These are phyloP conservation scores for Tulasnella calospora DNA, from an alignment of 768 basidiomycete species.

Conservation along the genomic window DNA sequence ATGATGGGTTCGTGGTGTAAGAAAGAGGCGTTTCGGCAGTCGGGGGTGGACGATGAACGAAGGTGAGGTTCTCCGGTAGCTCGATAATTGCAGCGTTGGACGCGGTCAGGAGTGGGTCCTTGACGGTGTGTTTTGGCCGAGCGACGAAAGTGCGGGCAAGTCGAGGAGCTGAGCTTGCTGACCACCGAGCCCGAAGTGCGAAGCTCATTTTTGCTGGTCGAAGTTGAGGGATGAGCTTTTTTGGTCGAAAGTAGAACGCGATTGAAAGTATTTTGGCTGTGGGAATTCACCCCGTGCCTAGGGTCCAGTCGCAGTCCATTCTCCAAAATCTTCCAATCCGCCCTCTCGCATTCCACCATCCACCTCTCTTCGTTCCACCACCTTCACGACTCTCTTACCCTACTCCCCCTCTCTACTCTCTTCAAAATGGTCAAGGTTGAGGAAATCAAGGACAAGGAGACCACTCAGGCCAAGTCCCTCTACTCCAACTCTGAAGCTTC, in stretches of 20 bases:
- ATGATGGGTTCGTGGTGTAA: conserved; percentile 61
- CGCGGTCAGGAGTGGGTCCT: conserved; percentile 35
- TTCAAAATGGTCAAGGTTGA: conserved; percentile 83
- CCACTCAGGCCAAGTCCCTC: conserved; percentile 47
- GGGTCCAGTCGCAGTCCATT: not conserved
- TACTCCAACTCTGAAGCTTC: conserved; percentile 64
- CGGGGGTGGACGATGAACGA: conserved; percentile 81
- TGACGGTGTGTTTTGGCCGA: conserved; percentile 33
- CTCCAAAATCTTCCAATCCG: conserved; percentile 20
- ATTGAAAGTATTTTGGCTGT: conserved; percentile 14
- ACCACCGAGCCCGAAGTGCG: not conserved
- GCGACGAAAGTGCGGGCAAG: conserved; percentile 10
- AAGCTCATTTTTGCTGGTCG: conserved; percentile 17
- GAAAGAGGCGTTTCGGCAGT: conserved; percentile 69
- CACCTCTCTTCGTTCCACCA: conserved; percentile 3
- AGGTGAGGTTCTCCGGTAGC: conserved; percentile 49
- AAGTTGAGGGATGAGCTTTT: not conserved
- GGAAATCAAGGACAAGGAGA: conserved; percentile 49
- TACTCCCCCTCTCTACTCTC: not conserved
- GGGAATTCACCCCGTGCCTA: not conserved
- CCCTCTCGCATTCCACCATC: conserved; percentile 3
- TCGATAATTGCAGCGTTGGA: conserved; percentile 34
- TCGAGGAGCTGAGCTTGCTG: not conserved
- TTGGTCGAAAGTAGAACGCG: not conserved
- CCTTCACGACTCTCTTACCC: conserved; percentile 9